phyloP scores from a whole-genome alignment of 345 rosid species.

The Aquilaria malaccensis region DNA sequence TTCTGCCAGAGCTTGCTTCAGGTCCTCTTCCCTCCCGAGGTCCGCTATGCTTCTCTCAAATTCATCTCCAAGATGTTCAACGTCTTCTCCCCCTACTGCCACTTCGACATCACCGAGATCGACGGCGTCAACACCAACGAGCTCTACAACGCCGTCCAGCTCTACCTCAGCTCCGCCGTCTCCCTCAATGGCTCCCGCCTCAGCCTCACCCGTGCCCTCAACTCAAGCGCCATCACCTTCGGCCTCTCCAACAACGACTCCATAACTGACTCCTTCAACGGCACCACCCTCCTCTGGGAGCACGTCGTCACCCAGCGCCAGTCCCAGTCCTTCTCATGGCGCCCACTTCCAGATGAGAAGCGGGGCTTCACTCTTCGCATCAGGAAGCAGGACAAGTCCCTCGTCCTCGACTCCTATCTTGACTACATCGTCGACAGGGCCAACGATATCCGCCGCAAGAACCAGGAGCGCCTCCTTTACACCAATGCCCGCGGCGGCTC shows the following conservation, averaged over 20 bases:
- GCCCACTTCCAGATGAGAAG: constrained; percentile 94
- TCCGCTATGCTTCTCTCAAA: constrained; percentile 63
- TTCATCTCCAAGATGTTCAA: constrained; percentile 44
- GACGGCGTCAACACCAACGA: constrained; percentile 99
- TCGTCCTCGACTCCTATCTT: constrained; percentile 54
- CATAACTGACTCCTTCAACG: constrained; percentile 56
- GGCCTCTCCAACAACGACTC: constrained; percentile 79
- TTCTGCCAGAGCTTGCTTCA: constrained; percentile 72
- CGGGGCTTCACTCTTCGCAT: constrained; percentile 81
- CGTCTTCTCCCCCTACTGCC: constrained; percentile 58
- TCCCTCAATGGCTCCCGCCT: constrained; percentile 71
- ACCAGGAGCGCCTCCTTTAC: constrained; percentile 65
- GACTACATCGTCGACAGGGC: constrained; percentile 82
- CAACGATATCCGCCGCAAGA: constrained; percentile 61
- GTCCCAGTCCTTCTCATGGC: constrained; percentile 74
- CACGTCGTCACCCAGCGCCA: constrained; percentile 84
- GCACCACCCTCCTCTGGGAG: constrained; percentile 71
- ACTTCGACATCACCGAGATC: constrained; percentile 90
- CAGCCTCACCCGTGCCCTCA: constrained; percentile 80
- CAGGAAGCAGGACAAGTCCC: constrained; percentile 53
- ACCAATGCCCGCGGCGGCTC: constrained; percentile 90
- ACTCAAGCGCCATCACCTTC: constrained; percentile 82
- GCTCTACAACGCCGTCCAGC: constrained; percentile 98
- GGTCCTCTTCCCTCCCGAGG: constrained; percentile 74
- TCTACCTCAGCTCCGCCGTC: constrained; percentile 71